Percentiles rank a stretch among this genome's conserved stretches.
Evolutionary conservation across 768 basidiomycete species (phyloP).

Genomic region (Podaxis mareebaensis): DNA sequence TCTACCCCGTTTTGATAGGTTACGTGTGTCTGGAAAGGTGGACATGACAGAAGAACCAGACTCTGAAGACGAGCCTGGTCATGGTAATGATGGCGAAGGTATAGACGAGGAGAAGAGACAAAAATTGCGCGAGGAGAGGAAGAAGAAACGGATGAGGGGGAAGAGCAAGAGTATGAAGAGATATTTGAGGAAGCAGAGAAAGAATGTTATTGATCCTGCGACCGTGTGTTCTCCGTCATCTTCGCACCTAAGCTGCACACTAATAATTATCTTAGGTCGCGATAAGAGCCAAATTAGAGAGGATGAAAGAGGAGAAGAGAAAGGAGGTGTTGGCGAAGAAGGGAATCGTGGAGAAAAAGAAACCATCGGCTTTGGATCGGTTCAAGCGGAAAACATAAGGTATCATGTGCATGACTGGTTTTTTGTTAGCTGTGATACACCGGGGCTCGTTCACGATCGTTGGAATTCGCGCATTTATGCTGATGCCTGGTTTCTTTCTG

Average conservation of each 20-base stretch:
- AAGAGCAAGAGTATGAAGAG: conserved; percentile 86
- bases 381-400: conserved; percentile 30
- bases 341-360: conserved; percentile 21
- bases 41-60: conserved; percentile 47
- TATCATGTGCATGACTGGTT: not conserved
- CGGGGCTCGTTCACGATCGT: too few species aligned
- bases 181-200: conserved; percentile 86
- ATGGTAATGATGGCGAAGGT: conserved; percentile 37
- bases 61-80: conserved; percentile 40
- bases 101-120: conserved; percentile 38
- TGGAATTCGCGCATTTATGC: too few species aligned
- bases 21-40: conserved; percentile 72
- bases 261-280: conserved; percentile 42
- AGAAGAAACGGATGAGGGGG: conserved; percentile 84
- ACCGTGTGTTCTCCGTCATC: conserved; percentile 42
- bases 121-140: conserved; percentile 40
- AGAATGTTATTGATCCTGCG: conserved; percentile 90
- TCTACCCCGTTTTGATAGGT: conserved; percentile 76
- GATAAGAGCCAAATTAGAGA: conserved; percentile 66
- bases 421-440: not conserved
- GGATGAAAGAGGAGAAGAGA: conserved; percentile 49
- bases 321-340: conserved; percentile 35
- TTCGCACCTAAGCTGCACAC: not conserved
- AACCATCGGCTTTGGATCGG: conserved; percentile 42
- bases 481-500: too few species aligned